Evolutionary conservation across 1,284 basidiomycete genomes (phyloP), one percentile per base, ranked within the genome.

Genomic region (Rhodotorula sp.): DNA sequence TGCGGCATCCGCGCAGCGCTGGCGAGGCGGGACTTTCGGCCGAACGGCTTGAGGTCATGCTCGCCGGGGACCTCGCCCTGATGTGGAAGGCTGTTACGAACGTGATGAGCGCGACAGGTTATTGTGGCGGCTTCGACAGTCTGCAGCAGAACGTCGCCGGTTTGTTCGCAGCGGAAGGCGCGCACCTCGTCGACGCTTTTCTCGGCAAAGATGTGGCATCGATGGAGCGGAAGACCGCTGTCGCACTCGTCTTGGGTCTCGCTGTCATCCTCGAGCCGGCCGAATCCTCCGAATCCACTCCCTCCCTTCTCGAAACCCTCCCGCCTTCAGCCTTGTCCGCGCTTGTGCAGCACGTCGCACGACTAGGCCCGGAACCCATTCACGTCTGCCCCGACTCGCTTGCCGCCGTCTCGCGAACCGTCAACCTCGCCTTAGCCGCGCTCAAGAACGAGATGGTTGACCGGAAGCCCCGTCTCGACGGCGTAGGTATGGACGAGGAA

Each of bases 221-320:
- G 48, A 44, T 13, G 13, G 40, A 34, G 48, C 1, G 51, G 9
- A 60, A 60, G 48, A 50, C 37, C 53, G 20, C 57, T 10, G 28
- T 46, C n/a, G 44, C 57, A 2, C 60, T 64, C 52, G 24, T 56
- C 2, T 54, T 59, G 37, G 20, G 52, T n/a, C 48, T 59, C 24
- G 54, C 68, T 4, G 40, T 65, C 48, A 46, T 13, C 20, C 44
- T 10, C 16, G 40, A 44, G 40, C 40, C 13, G 16, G 40, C 40
- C 40, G 40, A 44, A 44, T 5, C 61, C 16, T 11, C 2, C 51
- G 56, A 37, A 7, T 50, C 40, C 11, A 11, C 55, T 16, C 31
- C 60, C 20, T 64, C 68, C 16, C 48, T 65, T 2, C 37, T 58
- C 50, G 64, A 67, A 11, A 15, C 51, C 40, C 62, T 72, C n/a